Percentiles rank a stretch among this genome's conserved stretches.
Conservation (phyloP, 2,329 filamentous ascomycete species). For the Ceratocystis papillata region DNA sequence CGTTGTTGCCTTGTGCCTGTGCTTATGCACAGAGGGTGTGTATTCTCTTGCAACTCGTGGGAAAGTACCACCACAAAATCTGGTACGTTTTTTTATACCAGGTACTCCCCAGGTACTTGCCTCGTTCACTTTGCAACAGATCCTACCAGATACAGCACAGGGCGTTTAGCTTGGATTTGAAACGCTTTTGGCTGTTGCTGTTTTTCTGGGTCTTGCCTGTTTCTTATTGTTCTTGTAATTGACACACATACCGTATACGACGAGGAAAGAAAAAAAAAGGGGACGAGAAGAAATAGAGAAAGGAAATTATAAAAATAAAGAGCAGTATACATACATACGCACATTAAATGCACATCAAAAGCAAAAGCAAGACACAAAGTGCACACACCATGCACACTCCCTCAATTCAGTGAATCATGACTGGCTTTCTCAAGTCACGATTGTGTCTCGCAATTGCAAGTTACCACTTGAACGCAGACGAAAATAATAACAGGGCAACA, state of each 20-base stretch:
- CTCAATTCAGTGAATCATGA: background rate
- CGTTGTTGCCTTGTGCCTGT: background rate
- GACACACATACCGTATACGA: background rate
- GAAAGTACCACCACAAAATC: background rate
- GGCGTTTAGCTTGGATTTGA: slow-evolving; percentile 5
- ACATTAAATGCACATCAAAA: background rate
- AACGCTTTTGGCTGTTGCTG: background rate
- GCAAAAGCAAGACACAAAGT: background rate
- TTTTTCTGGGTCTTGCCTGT: slow-evolving; percentile 3
- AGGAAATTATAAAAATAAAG: background rate
- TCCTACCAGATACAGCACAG: background rate
- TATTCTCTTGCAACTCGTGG: background rate
- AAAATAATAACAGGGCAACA: too few relatives aligned
- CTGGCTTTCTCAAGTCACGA: background rate
- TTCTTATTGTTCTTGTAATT: background rate
- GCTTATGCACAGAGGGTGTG: background rate
- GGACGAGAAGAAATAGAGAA: background rate
- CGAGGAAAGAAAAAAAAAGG: background rate
- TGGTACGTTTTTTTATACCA: background rate
- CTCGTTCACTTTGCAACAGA: background rate
- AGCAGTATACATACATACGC: too few relatives aligned
- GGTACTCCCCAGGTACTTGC: background rate
- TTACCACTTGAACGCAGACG: too few relatives aligned
- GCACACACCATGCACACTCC: background rate
- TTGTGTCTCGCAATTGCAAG: background rate